Evolutionary conservation across 768 basidiomycete genomes (phyloP).

Genomic region (Naganishia vaughanmartiniae): DNA sequence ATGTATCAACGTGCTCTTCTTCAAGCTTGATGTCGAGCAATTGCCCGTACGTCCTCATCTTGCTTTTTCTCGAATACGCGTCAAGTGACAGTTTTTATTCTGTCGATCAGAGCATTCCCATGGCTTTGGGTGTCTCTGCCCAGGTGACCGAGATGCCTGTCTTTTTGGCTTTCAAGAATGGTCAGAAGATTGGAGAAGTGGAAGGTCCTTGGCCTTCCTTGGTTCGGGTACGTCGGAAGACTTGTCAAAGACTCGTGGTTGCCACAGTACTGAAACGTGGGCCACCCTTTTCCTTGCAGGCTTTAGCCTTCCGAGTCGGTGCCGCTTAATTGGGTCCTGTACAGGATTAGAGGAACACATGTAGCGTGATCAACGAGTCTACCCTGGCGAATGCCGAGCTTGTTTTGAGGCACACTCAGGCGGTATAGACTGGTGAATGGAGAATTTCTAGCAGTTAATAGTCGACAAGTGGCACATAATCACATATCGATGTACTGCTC

Average conservation of each 20-base stretch:
- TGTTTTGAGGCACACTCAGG: no score
- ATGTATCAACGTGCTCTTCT: constrained; percentile 48
- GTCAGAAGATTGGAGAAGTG: constrained; percentile 47
- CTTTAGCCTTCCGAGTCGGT: background rate
- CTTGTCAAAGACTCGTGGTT: no score
- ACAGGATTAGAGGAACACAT: background rate
- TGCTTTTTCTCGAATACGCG: background rate
- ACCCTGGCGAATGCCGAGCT: no score
- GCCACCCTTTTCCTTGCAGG: background rate
- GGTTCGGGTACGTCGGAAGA: constrained; percentile 39
- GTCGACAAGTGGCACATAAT: no score
- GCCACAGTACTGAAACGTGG: background rate
- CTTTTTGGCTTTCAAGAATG: constrained; percentile 52
- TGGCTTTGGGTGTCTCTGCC: constrained; percentile 45
- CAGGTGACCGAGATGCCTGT: constrained; percentile 49
- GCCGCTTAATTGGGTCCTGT: background rate
- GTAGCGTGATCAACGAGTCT: no score
- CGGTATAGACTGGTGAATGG: no score
- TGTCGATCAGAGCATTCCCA: constrained; percentile 44
- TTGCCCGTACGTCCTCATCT: constrained; percentile 42
- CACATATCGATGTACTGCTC: no score
- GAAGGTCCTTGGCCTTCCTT: constrained; percentile 50
- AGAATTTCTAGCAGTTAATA: no score
- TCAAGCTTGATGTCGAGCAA: constrained; percentile 54
- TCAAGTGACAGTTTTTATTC: background rate